Base-by-base conservation (phyloP, 257 asterid genomes). In the Solanum pinnatisectum region DNA sequence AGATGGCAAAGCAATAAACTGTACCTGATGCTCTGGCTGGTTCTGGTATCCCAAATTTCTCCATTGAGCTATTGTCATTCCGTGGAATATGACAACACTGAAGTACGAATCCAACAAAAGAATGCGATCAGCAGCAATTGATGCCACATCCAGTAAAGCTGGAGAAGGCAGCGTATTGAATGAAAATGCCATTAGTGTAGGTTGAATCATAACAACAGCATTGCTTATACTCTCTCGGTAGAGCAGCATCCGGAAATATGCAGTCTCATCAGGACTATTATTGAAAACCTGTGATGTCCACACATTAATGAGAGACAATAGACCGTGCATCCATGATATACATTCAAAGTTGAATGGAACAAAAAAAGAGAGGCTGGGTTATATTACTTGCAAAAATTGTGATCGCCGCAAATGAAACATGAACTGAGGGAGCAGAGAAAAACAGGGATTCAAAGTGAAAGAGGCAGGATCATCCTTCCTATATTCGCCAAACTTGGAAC, bases 31-130 rank as follows among this genome's bases (percentile, higher is more conserved):
- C 83, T 94, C 99, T 13, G 96, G 95, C 93, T 94, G 98, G 87
- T 94, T 94, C 91, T 97, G 99, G 90, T 94, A 96, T 87, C 98
- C 99, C 98, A 94, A 91, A 91, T 95, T 97, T 90, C 99, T 97
- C 99, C 99, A 97, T 65, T 95, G 99, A 82, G 98, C 99, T 91
- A 97, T 94, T 52, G 99, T 96, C 96, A 94, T 94, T 88, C 99
- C 99, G 77, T 97, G 99, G 94, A 97, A 97, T 83, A 97, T 93
- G 88, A 97, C 99, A 89, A 95, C 89, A 87, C 99, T 96, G 89
- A 97, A 95, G 89, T 97, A 97, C 5, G 99, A 91, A 93, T 97
- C 99, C 87, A 97, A 93, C 91, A 97, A 89, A 84, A 97, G 98
- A 92, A 95, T 96, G 89, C 97, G 98, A 89, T 97, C 99, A 6